Base-by-base conservation (phyloP, 2,329 filamentous ascomycete genomes). In the Cladorrhinum sp. region DNA sequence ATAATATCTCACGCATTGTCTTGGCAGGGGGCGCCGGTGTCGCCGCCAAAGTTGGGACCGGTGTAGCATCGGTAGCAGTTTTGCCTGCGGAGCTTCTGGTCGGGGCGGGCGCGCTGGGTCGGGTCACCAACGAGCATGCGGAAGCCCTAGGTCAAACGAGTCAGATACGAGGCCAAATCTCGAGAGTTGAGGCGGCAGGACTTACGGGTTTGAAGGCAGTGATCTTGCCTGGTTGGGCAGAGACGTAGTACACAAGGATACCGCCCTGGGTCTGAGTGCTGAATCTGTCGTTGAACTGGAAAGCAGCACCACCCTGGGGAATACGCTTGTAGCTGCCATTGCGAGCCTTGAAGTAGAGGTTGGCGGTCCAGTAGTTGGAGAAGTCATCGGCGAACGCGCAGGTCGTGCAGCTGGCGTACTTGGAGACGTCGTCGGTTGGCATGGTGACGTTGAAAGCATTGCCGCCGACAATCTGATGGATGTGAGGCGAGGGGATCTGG, bases 401-500 rank as follows among this genome's bases (percentile, higher is more conserved):
- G 1, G 70, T 78, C 0, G 76, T 78, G 71, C 76, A 78, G 41
- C 66, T 72, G 3, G 81, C 79, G 48, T 70, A 56, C 60, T 60
- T 49, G 32, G 71, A 62, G 54, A 74, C 67, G 56, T 74, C 72
- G 45, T 66, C 68, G 13, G 71, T 72, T 18, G 73, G 73, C 76
- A 79, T 78, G 38, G 75, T 72, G 1, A 74, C 72, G 62, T 78
- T 78, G 72, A 79, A 79, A 1, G 73, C 72, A 62, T 78, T 76
- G 8, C 76, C 76, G 57, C 85, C 83, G 59, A 82, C 78, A 59
- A 86, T 80, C 54, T 80, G 82, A 68, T 86, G 84, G 8, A 84
- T 76, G 71, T 86, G 84, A 5, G 74, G 71, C 4, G 81, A 78
- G 3, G 83, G 80, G 48, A 82, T 74, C 13, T 64, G 58, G 3